These are phyloP conservation scores for Neurospora sp. DNA, from an alignment of 2,329 filamentous ascomycete genomes.

Conservation along the genomic window DNA sequence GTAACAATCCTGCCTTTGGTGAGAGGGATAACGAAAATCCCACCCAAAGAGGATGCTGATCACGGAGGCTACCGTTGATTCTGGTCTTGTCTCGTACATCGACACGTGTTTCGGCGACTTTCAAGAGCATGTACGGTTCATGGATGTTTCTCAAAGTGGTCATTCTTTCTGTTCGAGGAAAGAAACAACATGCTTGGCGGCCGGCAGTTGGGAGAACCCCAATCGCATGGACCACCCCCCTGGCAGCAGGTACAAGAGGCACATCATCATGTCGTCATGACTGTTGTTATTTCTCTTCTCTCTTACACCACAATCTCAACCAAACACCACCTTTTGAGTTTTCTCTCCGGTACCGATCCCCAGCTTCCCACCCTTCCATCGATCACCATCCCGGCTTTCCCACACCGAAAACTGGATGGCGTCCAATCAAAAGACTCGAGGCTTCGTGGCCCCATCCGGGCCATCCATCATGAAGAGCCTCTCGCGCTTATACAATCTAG, in stretches of 20 bases:
- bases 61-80: not conserved
- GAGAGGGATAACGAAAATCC: too few relatives aligned
- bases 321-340: not conserved
- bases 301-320: not conserved
- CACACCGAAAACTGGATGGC: not conserved
- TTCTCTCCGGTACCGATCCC: not conserved
- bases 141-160: not conserved
- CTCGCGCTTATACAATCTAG: too few relatives aligned
- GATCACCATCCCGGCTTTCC: not conserved
- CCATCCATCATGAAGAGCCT: not conserved
- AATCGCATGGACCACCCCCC: not conserved
- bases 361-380: not conserved
- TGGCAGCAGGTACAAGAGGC: not conserved
- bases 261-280: not conserved
- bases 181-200: not conserved
- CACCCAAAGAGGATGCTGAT: not conserved
- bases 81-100: not conserved
- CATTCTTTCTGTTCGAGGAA: not conserved
- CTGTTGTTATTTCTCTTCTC: not conserved
- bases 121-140: not conserved
- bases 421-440: not conserved
- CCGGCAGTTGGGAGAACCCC: not conserved
- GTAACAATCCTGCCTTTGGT: too few relatives aligned
- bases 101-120: not conserved
- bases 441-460: not conserved